These are phyloP conservation scores for Zygoascus hellenicus DNA, from an alignment of 1,139 yeast species.

Conservation along the genomic window DNA sequence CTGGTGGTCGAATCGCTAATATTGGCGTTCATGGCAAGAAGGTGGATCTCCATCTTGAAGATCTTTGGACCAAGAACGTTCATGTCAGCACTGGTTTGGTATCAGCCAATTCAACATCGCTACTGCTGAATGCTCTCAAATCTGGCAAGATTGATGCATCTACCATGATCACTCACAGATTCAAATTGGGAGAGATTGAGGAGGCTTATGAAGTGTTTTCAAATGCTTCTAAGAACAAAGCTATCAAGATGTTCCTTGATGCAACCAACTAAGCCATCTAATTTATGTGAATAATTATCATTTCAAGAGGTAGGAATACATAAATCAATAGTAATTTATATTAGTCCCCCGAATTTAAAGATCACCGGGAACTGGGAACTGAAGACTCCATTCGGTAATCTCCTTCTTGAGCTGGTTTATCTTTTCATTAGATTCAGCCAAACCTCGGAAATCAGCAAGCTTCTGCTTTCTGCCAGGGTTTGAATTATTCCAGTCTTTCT, in stretches of 20 bases:
- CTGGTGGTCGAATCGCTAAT: conserved; percentile 45
- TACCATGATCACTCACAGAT: conserved; percentile 56
- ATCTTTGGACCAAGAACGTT: conserved; percentile 43
- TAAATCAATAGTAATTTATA: no score
- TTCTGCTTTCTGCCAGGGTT: conserved; percentile 82
- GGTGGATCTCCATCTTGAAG: conserved; percentile 41
- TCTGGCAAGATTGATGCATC: conserved; percentile 37
- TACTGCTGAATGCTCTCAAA: conserved; percentile 34
- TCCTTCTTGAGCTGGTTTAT: conserved; percentile 66
- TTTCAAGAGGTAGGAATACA: not conserved
- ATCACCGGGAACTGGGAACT: conserved; percentile 75
- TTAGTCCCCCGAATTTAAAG: not conserved
- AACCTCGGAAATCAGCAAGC: conserved; percentile 87
- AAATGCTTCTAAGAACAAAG: conserved; percentile 40
- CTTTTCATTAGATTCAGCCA: conserved; percentile 64
- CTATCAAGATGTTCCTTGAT: conserved; percentile 36
- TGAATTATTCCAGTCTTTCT: conserved; percentile 46
- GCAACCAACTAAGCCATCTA: not conserved
- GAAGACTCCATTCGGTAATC: conserved; percentile 86
- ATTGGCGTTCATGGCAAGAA: conserved; percentile 44
- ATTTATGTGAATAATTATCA: not conserved
- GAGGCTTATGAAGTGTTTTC: conserved; percentile 56
- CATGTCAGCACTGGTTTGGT: conserved; percentile 43
- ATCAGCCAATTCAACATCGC: conserved; percentile 38
- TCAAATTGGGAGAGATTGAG: conserved; percentile 52